phyloP scores from a whole-genome alignment of 106 monocot species.

The Triglochin maritima region DNA sequence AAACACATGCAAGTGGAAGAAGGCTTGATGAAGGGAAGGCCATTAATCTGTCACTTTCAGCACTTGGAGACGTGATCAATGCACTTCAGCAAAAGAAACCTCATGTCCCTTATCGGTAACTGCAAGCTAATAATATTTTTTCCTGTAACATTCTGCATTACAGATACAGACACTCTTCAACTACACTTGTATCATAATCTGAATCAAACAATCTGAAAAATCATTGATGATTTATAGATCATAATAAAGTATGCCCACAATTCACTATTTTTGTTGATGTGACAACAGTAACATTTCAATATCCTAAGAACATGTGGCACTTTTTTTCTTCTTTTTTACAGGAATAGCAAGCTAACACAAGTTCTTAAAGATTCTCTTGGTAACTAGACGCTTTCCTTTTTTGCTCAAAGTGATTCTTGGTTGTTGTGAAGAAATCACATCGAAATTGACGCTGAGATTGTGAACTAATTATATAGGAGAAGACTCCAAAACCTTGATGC shows the following conservation, averaged over 20 bases:
- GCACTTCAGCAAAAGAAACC: conserved; percentile 47
- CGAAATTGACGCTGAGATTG: not conserved
- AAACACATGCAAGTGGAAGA: conserved; percentile 58
- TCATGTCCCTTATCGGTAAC: conserved; percentile 66
- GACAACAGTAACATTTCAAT: no score
- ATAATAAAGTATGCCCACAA: no score
- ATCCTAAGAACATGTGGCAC: no score
- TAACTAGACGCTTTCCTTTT: no score
- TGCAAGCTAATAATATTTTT: no score
- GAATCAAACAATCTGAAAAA: no score
- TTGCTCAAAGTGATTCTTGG: no score
- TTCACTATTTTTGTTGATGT: no score
- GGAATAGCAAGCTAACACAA: conserved; percentile 85
- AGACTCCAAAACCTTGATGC: conserved; percentile 70
- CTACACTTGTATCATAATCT: no score
- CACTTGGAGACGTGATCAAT: conserved; percentile 70
- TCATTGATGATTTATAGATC: no score
- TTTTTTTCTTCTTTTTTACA: conserved; percentile 26
- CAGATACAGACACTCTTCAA: no score
- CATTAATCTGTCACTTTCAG: conserved; percentile 73
- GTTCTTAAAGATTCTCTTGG: conserved; percentile 67
- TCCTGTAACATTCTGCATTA: no score
- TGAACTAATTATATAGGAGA: conserved; percentile 30
- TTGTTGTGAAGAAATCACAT: not conserved
- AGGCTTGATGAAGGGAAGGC: conserved; percentile 72